Base-by-base conservation (phyloP, 805 yeast genomes). In the Wickerhamiella nectarea region DNA sequence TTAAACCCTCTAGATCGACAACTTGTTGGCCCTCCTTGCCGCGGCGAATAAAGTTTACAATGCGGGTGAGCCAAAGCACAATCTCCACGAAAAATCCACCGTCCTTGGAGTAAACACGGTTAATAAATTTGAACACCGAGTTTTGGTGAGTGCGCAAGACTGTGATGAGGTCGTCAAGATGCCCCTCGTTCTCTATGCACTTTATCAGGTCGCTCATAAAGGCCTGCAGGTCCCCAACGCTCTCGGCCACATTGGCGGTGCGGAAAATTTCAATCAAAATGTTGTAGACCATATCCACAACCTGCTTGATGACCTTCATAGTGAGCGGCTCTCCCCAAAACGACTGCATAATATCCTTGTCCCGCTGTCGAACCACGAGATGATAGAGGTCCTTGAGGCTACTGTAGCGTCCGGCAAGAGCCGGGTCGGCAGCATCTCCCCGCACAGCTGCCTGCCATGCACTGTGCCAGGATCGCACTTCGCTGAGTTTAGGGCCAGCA, bases 291-390 rank as follows among this genome's bases (percentile, higher is more conserved):
- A 81, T 65, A 1, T 83, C 66, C 38, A 91, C 68, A 22, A 85
- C 66, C 38, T 82, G 83, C 50, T 80, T 80, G 46, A 87, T 65
- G 34, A 89, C 68, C 29, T 69, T 69, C n/a, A 86, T 77, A 37
- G 93, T 64, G 50, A 81, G 83, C 0, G 89, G 85, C 52, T 87
- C 94, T 37, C 75, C 76, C 94, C 95, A 84, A 35, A 87, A 57
- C 55, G 78, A 78, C 53, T 76, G 77, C 66, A 87, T 61, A 35
- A 80, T 63, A 45, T 76, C 74, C 57, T 84, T 86, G 56, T 89
- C 98, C 29, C 75, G 72, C 46, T 74, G 78, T 28, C 91, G 71
- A 1, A 82, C 65, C 49, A 71, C 71, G 14, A 80, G 61, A 47
- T 72, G 77, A 61, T 80, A 73, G 43, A 80, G 68, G 44, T 78